Conservation (phyloP, 768 basidiomycete genomes). For the Lentinula aciculospora region DNA sequence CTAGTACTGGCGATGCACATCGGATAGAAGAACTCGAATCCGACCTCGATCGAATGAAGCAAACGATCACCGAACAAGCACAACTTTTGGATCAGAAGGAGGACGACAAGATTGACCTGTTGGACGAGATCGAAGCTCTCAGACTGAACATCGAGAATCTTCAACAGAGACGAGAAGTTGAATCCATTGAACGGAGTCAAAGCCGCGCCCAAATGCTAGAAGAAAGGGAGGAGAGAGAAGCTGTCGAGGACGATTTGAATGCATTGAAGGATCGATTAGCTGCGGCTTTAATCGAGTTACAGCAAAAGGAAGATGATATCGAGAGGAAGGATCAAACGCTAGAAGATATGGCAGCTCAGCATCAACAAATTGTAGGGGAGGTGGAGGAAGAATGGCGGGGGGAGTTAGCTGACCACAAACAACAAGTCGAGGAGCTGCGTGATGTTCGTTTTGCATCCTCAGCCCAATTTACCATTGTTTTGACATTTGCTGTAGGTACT, state of each 20-base stretch:
- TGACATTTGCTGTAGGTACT: constrained; percentile 44
- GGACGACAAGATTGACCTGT: constrained; percentile 69
- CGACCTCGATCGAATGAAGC: constrained; percentile 58
- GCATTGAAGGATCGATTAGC: constrained; percentile 71
- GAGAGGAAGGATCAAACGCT: constrained; percentile 75
- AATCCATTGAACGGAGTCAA: constrained; percentile 64
- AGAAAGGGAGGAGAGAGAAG: constrained; percentile 69
- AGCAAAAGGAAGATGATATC: constrained; percentile 83
- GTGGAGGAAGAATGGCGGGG: constrained; percentile 86
- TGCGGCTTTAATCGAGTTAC: constrained; percentile 74
- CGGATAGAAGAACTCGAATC: constrained; percentile 54
- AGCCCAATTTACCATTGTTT: not conserved
- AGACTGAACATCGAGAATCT: constrained; percentile 63
- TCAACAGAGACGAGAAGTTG: constrained; percentile 55
- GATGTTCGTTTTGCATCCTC: constrained; percentile 42
- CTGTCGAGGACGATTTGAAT: constrained; percentile 75
- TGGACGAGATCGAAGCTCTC: constrained; percentile 60
- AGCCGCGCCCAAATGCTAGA: constrained; percentile 68
- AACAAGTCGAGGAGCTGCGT: constrained; percentile 73
- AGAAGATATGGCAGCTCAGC: constrained; percentile 71
- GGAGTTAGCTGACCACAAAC: constrained; percentile 77
- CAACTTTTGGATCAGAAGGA: constrained; percentile 50
- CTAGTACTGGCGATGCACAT: constrained; percentile 31
- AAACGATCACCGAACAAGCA: constrained; percentile 50
- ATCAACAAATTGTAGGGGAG: constrained; percentile 62